Conservation (phyloP, 768 basidiomycete species). For the Suillus decipiens region DNA sequence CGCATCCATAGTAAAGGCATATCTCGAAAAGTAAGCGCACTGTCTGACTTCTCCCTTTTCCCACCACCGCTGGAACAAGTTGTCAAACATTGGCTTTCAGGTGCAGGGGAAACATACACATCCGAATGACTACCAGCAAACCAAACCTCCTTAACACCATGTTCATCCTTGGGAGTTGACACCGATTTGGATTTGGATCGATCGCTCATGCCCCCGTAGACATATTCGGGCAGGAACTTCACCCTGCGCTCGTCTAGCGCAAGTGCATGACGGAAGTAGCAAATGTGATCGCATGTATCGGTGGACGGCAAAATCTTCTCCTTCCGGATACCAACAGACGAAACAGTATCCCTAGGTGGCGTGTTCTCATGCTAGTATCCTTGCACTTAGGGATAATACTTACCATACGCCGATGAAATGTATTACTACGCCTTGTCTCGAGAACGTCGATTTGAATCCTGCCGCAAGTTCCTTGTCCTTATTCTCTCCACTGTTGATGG, state of each 20-base stretch:
- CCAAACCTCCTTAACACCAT: constrained; percentile 43
- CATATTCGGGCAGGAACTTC: constrained; percentile 49
- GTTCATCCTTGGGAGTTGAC: constrained; percentile 7
- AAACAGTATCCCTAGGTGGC: constrained; percentile 47
- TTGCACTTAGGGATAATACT: constrained; percentile 10
- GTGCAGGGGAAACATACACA: constrained; percentile 29
- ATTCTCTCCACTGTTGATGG: constrained; percentile 20
- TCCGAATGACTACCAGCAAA: constrained; percentile 43
- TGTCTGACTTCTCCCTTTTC: constrained; percentile 20
- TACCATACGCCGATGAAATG: constrained; percentile 51
- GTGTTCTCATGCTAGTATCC: background rate
- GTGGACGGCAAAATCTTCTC: constrained; percentile 35
- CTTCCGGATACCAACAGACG: constrained; percentile 42
- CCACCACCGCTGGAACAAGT: constrained; percentile 29
- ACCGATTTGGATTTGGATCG: constrained; percentile 4
- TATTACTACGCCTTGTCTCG: constrained; percentile 33
- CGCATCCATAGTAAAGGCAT: constrained; percentile 35
- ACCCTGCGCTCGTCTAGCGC: constrained; percentile 50
- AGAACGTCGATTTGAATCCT: constrained; percentile 40
- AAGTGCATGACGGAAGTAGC: constrained; percentile 47
- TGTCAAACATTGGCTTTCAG: background rate
- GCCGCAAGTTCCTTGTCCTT: constrained; percentile 24
- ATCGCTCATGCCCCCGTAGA: constrained; percentile 24
- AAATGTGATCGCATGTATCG: constrained; percentile 34
- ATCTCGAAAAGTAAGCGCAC: constrained; percentile 26